Evolutionary conservation across 345 rosid genomes (phyloP).

Genomic region (Stellera chamaejasme): DNA sequence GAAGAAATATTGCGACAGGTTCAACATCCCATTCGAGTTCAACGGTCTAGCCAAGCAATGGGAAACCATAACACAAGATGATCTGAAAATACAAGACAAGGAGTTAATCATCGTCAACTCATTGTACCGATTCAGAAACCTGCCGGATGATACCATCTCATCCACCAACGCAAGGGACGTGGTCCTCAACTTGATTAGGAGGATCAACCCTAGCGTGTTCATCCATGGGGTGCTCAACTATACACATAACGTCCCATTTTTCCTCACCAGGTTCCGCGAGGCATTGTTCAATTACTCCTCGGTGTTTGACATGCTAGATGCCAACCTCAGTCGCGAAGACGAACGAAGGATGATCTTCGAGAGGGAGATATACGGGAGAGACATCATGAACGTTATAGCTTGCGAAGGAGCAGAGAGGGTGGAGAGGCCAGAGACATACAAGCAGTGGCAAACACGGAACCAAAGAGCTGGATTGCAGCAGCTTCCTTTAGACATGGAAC

Average conservation of each 20-base stretch:
- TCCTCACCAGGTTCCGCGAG: conserved; percentile 54
- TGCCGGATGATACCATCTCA: conserved; percentile 56
- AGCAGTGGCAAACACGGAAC: conserved; percentile 28
- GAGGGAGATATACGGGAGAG: conserved; percentile 45
- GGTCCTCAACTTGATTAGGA: conserved; percentile 46
- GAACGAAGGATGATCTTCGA: conserved; percentile 48
- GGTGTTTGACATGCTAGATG: conserved; percentile 56
- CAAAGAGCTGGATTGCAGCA: conserved; percentile 33
- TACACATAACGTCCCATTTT: conserved; percentile 62
- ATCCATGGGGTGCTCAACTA: conserved; percentile 59
- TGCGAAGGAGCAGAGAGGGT: conserved; percentile 65
- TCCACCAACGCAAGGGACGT: conserved; percentile 51
- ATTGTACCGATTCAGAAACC: conserved; percentile 39
- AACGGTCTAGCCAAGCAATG: conserved; percentile 57
- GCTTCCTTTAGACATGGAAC: conserved; percentile 6
- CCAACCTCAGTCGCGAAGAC: conserved; percentile 34
- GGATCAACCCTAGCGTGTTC: conserved; percentile 52
- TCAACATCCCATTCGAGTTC: conserved; percentile 56
- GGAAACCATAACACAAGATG: conserved; percentile 66
- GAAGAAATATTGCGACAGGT: conserved; percentile 44
- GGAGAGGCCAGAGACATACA: neutral
- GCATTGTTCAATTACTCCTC: conserved; percentile 69
- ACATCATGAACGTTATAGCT: conserved; percentile 57
- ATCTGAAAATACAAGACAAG: conserved; percentile 38
- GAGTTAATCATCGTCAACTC: conserved; percentile 61